Evolutionary conservation across 768 basidiomycete species (phyloP).

Genomic region (Chiua virens): DNA sequence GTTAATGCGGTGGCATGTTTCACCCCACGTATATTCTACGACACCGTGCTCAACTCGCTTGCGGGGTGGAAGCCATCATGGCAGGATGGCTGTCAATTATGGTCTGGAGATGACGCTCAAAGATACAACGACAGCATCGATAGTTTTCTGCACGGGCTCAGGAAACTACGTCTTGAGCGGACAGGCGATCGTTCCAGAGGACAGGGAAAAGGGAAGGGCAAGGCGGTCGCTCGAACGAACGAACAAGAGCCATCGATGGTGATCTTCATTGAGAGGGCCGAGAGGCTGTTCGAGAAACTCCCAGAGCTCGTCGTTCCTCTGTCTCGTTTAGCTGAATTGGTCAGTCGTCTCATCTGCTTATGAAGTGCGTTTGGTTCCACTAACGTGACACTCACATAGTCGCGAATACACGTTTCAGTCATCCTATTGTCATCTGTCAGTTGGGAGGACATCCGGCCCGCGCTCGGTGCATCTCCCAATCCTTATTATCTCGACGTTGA

Average conservation of each 20-base stretch:
- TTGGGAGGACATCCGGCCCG: constrained; percentile 75
- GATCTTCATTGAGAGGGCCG: constrained; percentile 65
- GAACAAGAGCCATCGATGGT: constrained; percentile 42
- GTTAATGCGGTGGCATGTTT: constrained; percentile 63
- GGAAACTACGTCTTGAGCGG: constrained; percentile 34
- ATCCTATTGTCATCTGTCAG: constrained; percentile 62
- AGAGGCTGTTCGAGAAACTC: constrained; percentile 59
- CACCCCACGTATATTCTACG: constrained; percentile 61
- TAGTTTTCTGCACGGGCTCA: constrained; percentile 66
- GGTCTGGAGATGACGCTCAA: constrained; percentile 42
- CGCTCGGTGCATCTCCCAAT: constrained; percentile 67
- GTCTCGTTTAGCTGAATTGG: constrained; percentile 70
- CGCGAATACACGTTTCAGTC: constrained; percentile 56
- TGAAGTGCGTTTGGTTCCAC: background rate
- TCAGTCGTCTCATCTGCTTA: constrained; percentile 31
- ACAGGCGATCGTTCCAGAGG: constrained; percentile 7
- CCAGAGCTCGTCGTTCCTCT: constrained; percentile 71
- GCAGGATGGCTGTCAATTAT: constrained; percentile 62
- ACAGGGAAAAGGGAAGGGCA: constrained; percentile 35
- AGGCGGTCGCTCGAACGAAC: constrained; percentile 13
- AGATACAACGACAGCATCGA: constrained; percentile 68
- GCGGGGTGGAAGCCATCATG: constrained; percentile 56
- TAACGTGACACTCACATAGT: constrained; percentile 40
- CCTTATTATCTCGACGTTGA: constrained; percentile 66
- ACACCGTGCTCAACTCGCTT: constrained; percentile 61